Conservation (phyloP, 2,329 filamentous ascomycete genomes). For the Colletotrichum plurivorum region DNA sequence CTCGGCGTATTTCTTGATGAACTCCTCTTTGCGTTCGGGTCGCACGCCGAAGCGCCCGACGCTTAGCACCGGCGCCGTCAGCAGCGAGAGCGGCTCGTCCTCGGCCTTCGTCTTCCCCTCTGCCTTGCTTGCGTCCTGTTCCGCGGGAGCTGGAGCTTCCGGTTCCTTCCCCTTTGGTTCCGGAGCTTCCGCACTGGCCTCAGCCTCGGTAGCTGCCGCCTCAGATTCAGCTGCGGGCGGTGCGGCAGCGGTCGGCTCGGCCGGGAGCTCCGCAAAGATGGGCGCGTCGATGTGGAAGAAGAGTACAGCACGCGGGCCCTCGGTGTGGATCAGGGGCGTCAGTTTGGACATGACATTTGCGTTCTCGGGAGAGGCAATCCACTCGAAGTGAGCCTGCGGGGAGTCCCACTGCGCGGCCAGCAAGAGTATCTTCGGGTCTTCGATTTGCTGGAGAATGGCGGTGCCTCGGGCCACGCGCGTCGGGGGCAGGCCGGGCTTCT, state of each 20-base stretch:
- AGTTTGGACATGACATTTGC: constrained; percentile 51
- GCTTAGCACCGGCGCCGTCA: constrained; percentile 51
- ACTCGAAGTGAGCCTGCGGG: constrained; percentile 56
- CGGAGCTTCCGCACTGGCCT: neutral
- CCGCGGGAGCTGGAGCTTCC: constrained; percentile 13
- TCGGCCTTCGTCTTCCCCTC: constrained; percentile 33
- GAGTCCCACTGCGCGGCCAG: constrained; percentile 62
- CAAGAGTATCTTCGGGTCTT: constrained; percentile 55
- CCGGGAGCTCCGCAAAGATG: constrained; percentile 39
- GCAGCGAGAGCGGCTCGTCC: constrained; percentile 23
- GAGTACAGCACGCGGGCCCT: constrained; percentile 49
- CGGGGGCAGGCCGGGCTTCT: constrained; percentile 52
- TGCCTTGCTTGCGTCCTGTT: constrained; percentile 16
- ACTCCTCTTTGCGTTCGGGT: constrained; percentile 48
- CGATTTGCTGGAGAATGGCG: constrained; percentile 52
- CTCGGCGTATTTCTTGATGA: constrained; percentile 51
- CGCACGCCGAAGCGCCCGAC: constrained; percentile 53
- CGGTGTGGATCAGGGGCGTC: constrained; percentile 49
- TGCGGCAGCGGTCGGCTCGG: neutral
- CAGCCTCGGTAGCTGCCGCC: neutral
- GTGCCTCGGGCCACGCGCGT: constrained; percentile 52
- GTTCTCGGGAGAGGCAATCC: constrained; percentile 61
- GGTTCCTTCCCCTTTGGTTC: constrained; percentile 27
- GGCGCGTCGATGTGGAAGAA: constrained; percentile 59
- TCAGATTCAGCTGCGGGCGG: constrained; percentile 36